phyloP scores from a whole-genome alignment of 108 stramenopile genomes.

The Nitzschia sp. region DNA sequence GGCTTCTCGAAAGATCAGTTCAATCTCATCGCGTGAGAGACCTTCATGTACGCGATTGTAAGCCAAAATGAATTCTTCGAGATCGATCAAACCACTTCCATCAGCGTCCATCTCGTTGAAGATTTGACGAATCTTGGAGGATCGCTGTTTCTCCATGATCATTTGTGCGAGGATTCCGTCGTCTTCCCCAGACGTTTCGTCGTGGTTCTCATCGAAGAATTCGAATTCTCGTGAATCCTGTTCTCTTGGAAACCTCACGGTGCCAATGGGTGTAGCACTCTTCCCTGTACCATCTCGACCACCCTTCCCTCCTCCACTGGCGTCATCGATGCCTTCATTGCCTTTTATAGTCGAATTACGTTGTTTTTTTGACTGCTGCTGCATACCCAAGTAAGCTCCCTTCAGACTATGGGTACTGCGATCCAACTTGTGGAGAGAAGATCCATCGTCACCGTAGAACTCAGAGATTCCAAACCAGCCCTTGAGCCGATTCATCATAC shows the following conservation, averaged over 20 bases:
- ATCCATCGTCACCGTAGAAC: background rate
- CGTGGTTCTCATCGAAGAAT: background rate
- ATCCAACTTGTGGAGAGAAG: background rate
- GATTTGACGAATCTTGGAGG: constrained; percentile 29
- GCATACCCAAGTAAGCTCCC: background rate
- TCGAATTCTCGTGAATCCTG: background rate
- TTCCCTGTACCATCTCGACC: background rate
- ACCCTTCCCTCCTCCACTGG: no score
- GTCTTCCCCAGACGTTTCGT: constrained; percentile 20
- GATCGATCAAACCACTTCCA: constrained; percentile 36
- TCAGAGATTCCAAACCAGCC: background rate
- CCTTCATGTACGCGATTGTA: constrained; percentile 22
- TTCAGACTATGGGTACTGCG: background rate
- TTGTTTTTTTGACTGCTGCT: background rate
- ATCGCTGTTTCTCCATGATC: constrained; percentile 24
- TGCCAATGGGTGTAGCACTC: no score
- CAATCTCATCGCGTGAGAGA: constrained; percentile 25
- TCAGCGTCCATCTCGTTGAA: constrained; percentile 53
- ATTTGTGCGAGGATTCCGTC: constrained; percentile 35
- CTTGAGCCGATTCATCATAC: background rate
- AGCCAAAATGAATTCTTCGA: constrained; percentile 45
- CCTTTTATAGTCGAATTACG: background rate
- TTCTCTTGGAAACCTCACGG: no score
- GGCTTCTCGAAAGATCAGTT: constrained; percentile 38
- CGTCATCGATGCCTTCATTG: constrained; percentile 41